Evolutionary conservation across 768 basidiomycete genomes (phyloP), one percentile per base, ranked within the genome.

Genomic region (Suillus bovinus): DNA sequence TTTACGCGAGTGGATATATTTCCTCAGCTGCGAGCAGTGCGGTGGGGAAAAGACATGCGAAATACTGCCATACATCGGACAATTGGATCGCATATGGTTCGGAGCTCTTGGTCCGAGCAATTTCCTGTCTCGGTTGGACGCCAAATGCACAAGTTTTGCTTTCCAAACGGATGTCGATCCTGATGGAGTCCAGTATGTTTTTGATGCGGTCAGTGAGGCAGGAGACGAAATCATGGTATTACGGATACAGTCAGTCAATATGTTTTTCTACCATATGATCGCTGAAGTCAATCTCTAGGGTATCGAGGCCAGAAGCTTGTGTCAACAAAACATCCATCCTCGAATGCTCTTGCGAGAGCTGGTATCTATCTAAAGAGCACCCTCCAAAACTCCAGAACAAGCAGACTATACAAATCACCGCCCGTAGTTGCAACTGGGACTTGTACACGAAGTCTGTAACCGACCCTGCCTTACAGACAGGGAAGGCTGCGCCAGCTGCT

Each of bases 201-300:
- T 52, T 33, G 50, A 52, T n/a, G 50, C 20, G 10, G 50, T 52
- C 50, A 20, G 29, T 11, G 50, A 52, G 31, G 20, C 31, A 5
- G 50, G 50, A 33, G 31, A n/a, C 31, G 11, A 31, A 33, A 5
- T 33, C 31, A 52, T 52, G 50, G 11, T 33, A 31, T 33, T 52
- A 20, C 50, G 50, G 20, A 33, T 52, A n/a, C 50, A 52, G 50
- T 52, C 17, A 52, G 50, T 52, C 17, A 41, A 41, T 41, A 41
- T 20, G 20, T 9, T 41, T 41, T 41, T 41, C 41, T 41, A 41
- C 17, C 8, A 41, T 41, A 20, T 20, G 20, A 20, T 41, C 20
- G 20, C 20, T 41, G 41, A 41, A 41, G 20, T 41, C 20, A 9
- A 41, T 17, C 8, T 41, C 39, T 20, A 20, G 39, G 39, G 41